These are phyloP conservation scores for Coemansia sp. DNA, from an alignment of 192 early-diverging fungal species.

Conservation along the genomic window DNA sequence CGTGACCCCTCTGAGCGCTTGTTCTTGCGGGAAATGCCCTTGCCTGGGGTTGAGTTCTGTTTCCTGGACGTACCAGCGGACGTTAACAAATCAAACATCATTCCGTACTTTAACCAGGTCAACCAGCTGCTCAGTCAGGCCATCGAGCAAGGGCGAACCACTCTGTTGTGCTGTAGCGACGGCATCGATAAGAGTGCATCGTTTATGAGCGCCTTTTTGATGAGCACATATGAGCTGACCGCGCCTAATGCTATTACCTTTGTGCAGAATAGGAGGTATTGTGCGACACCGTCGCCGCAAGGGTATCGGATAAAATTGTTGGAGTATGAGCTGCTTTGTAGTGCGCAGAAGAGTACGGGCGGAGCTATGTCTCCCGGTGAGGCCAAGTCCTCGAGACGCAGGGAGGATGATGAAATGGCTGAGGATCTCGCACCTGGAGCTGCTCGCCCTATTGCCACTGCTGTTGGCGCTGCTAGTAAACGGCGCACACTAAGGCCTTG, in stretches of 20 bases:
- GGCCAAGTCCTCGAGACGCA: conserved; percentile 16
- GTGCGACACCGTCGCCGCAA: conserved; percentile 55
- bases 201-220: conserved; percentile 90
- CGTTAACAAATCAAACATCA: conserved; percentile 75
- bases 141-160: conserved; percentile 48
- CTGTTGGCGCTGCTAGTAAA: conserved; percentile 12
- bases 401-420: conserved; percentile 24
- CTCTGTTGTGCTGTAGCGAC: conserved; percentile 74
- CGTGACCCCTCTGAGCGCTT: conserved; percentile 69
- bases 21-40: conserved; percentile 61
- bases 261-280: conserved; percentile 87
- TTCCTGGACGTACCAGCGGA: conserved; percentile 79
- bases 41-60: conserved; percentile 63
- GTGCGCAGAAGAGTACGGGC: conserved; percentile 16
- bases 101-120: conserved; percentile 72
- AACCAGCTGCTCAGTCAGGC: conserved; percentile 63
- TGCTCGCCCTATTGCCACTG: conserved; percentile 10
- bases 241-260: conserved; percentile 75
- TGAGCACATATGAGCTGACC: conserved; percentile 70
- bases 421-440: neutral
- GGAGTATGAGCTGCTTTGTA: conserved; percentile 54
- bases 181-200: conserved; percentile 84
- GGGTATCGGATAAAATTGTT: conserved; percentile 49
- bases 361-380: neutral
- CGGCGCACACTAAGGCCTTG: conserved; percentile 10